phyloP scores from a whole-genome alignment of 2,329 filamentous ascomycete genomes.

The Nemania diffusa region DNA sequence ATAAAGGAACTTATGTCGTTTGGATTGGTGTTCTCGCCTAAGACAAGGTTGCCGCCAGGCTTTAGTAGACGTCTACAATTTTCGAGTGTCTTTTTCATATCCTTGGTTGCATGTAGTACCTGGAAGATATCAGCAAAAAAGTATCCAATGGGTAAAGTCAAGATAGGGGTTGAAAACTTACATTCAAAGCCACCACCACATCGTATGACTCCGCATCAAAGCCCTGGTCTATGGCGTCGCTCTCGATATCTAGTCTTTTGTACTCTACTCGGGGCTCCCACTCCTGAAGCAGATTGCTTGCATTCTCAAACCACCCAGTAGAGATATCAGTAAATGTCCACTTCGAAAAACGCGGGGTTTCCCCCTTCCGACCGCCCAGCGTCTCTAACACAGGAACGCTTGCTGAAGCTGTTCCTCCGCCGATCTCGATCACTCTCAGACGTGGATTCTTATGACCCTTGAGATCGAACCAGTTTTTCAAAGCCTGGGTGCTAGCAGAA shows the following conservation, averaged over 20 bases:
- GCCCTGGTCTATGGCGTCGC: slow-evolving; percentile 6
- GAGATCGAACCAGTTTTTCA: slow-evolving; percentile 23
- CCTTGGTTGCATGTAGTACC: slow-evolving; percentile 16
- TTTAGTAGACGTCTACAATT: slow-evolving; percentile 17
- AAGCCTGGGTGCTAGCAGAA: neutral
- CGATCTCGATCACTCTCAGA: slow-evolving; percentile 15
- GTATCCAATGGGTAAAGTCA: neutral
- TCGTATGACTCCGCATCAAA: slow-evolving; percentile 16
- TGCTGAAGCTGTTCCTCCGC: slow-evolving; percentile 20
- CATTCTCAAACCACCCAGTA: slow-evolving; percentile 11
- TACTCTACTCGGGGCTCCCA: slow-evolving; percentile 12
- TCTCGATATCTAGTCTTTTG: slow-evolving; percentile 15
- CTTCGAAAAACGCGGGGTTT: slow-evolving; percentile 4
- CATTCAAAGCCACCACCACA: slow-evolving; percentile 16
- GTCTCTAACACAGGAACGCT: slow-evolving; percentile 4
- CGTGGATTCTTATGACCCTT: slow-evolving; percentile 23
- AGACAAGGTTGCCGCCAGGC: slow-evolving; percentile 5
- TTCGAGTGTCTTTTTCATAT: slow-evolving; percentile 12
- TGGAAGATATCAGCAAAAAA: neutral
- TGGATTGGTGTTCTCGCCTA: slow-evolving; percentile 18
- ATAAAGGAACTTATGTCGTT: slow-evolving; percentile 23
- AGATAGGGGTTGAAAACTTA: neutral
- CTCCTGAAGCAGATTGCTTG: neutral
- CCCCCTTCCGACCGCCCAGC: slow-evolving; percentile 6
- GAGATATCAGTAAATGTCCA: slow-evolving; percentile 21